phyloP scores from a whole-genome alignment of 2,329 filamentous ascomycete genomes.

The Pseudogymnoascus sp. region DNA sequence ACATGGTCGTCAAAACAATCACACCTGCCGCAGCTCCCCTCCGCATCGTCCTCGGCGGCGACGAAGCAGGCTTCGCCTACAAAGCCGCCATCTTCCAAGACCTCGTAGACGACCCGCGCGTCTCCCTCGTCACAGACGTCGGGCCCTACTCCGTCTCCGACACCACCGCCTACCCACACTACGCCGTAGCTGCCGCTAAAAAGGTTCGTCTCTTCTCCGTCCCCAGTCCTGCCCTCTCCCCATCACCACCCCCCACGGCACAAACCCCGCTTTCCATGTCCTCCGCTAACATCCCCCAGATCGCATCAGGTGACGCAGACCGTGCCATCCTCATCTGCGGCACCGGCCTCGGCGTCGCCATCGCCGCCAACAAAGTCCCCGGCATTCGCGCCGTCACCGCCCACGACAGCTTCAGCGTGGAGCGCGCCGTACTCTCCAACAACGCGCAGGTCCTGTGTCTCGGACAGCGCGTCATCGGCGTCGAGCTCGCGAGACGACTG shows the following conservation, averaged over 20 bases:
- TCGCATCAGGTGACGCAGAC: conserved; percentile 57
- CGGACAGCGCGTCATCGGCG: conserved; percentile 72
- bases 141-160: conserved; percentile 55
- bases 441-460: conserved; percentile 82
- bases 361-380: conserved; percentile 80
- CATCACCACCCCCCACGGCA: conserved; percentile 23
- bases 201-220: not conserved
- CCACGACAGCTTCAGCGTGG: conserved; percentile 77
- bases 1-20: conserved; percentile 1
- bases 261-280: not conserved
- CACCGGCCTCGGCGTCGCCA: conserved; percentile 79
- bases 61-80: conserved; percentile 57
- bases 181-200: conserved; percentile 61
- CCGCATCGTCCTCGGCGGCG: conserved; percentile 54
- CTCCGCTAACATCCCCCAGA: conserved; percentile 32
- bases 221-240: conserved; percentile 22
- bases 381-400: conserved; percentile 82
- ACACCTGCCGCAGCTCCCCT: conserved; percentile 25
- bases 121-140: conserved; percentile 63
- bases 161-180: conserved; percentile 75
- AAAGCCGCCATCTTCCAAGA: conserved; percentile 69
- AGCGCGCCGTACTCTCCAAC: conserved; percentile 72
- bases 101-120: conserved; percentile 57
- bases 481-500: conserved; percentile 70
- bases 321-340: conserved; percentile 77